These are phyloP conservation scores for Alternaria gaisen DNA, from an alignment of 2,329 filamentous ascomycete species.

Conservation along the genomic window DNA sequence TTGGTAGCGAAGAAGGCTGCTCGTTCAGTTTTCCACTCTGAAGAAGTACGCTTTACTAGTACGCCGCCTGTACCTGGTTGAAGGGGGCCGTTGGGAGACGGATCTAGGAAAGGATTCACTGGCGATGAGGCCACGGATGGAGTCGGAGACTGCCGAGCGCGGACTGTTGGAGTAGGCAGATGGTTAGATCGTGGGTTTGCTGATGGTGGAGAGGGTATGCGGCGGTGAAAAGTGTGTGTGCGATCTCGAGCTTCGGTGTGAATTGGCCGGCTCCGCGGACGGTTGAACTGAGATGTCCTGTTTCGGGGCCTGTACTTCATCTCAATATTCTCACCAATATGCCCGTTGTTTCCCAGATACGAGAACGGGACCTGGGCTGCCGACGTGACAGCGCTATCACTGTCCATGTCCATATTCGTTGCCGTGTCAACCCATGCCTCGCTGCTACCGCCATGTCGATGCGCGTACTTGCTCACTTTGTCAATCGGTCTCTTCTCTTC, in stretches of 20 bases:
- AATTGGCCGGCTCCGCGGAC: background rate
- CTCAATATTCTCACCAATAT: background rate
- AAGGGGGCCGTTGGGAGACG: background rate
- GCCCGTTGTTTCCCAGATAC: background rate
- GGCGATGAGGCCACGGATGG: background rate
- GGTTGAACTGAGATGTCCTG: background rate
- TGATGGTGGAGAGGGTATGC: background rate
- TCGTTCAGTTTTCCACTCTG: background rate
- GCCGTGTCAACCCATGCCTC: background rate
- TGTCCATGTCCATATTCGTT: background rate
- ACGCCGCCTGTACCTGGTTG: background rate
- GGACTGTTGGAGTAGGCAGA: background rate
- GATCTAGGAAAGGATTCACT: constrained; percentile 3
- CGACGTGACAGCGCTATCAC: background rate
- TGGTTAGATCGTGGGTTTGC: background rate
- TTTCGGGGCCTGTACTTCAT: background rate
- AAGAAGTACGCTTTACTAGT: background rate
- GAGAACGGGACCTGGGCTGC: background rate
- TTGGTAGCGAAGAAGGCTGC: background rate
- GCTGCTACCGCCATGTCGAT: background rate
- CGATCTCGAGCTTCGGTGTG: background rate
- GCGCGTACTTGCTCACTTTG: constrained; percentile 24
- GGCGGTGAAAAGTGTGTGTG: background rate
- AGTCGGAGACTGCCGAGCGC: background rate
- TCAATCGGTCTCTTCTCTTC: constrained; percentile 21